Evolutionary conservation across 345 rosid genomes (phyloP), one percentile per base, ranked within the genome.

Genomic region (Salix purpurea): DNA sequence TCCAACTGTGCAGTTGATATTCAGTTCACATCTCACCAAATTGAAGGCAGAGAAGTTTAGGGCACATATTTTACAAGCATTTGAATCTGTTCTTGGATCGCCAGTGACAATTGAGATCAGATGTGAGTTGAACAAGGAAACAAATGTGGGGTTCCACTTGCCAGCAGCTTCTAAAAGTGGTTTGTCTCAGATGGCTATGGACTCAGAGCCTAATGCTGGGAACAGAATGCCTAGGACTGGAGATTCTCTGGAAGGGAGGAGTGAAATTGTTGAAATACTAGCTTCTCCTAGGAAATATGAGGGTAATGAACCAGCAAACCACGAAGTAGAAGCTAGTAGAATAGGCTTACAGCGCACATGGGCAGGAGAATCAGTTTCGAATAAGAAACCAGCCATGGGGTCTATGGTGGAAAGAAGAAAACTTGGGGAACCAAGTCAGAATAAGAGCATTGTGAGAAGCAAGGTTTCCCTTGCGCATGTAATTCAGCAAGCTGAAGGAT

Each of bases 381-480:
- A 71, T 37, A 83, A 81, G 82, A 72, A 85, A 69, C 65, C 68
- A 18, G 71, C 77, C 24, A 36, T 46, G 61, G 75, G 69, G 56
- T 80, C 86, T 30, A 30, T 66, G 34, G 75, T 83, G 36, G 90
- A 69, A 73, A 85, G 91, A 79, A 75, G 81, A 75, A 91, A 78
- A 81, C 81, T 70, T 19, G 83, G 91, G 70, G 89, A 89, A 72
- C 86, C 23, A 40, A 85, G 83, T 69, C 92, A 88, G 78, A 85
- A 90, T 72, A 91, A 69, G 80, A 96, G 97, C 87, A 88, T 96
- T n/a, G 98, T 93, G 82, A 89, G 87, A 84, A 84, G 98, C 78
- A 96, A 91, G 90, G 93, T 94, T 1, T 92, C 98, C 65, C 92
- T 92, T 58, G 94, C 91, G 42, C 97, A 86, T 50, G 97, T 92